Evolutionary conservation across 176 grass and related monocot genomes (phyloP).

Genomic region (Musa schizocarpa): DNA sequence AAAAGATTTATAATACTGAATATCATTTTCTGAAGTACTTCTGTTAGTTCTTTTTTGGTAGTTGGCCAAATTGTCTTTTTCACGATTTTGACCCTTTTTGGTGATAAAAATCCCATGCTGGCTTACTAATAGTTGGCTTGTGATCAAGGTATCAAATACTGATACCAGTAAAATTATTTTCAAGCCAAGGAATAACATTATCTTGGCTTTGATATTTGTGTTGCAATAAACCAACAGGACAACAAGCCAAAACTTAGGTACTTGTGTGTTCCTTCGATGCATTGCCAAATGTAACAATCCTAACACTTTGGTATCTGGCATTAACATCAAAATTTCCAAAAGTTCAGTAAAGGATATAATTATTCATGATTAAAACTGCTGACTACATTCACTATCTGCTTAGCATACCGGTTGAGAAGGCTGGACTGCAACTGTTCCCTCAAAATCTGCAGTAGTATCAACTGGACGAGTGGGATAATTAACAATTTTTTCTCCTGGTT

Average conservation of each 20-base stretch:
- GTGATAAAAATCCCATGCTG: neutral
- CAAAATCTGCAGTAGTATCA: slow-evolving; percentile 87
- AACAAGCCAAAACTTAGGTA: neutral
- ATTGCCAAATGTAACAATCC: too few species aligned
- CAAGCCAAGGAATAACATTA: neutral
- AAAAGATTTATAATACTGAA: too few species aligned
- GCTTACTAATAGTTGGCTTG: neutral
- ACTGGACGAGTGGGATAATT: slow-evolving; percentile 82
- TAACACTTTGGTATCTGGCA: neutral
- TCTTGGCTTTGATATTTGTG: neutral
- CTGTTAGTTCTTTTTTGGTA: too few species aligned
- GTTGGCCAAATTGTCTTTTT: neutral
- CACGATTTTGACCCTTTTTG: neutral
- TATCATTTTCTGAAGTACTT: too few species aligned
- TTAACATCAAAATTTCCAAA: neutral
- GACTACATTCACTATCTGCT: slow-evolving; percentile 5
- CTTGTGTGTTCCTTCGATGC: neutral
- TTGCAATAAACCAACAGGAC: neutral
- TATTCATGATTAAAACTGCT: neutral
- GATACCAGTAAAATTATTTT: neutral
- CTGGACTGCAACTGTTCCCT: slow-evolving; percentile 90
- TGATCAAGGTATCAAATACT: neutral
- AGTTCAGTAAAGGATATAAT: neutral
- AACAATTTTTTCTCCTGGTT: slow-evolving; percentile 77
- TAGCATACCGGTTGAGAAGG: slow-evolving; percentile 68